These are phyloP conservation scores for Botryotinia globosa DNA, from an alignment of 2,329 filamentous ascomycete species.

Conservation along the genomic window DNA sequence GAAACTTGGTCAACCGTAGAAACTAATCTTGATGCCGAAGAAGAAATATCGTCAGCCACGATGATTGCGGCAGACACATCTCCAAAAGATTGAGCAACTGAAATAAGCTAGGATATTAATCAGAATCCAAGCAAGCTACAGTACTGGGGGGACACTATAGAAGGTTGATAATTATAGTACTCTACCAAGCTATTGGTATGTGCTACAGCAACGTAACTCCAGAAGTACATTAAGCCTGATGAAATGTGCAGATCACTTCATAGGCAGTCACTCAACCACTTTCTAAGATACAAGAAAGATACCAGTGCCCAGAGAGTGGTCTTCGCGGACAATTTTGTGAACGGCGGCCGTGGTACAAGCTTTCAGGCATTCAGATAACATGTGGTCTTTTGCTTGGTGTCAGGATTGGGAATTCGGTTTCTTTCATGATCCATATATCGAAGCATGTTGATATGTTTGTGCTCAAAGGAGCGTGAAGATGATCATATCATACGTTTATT, in stretches of 20 bases:
- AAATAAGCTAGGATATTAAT: neutral
- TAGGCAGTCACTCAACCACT: neutral
- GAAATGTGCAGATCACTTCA: neutral
- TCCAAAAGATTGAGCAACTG: neutral
- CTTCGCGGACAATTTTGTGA: neutral
- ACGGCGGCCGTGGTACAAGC: neutral
- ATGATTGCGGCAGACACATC: conserved; percentile 14
- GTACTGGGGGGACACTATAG: neutral
- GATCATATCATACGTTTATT: conserved; percentile 1
- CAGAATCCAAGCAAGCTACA: neutral
- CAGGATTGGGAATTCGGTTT: neutral
- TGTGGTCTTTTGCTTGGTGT: neutral
- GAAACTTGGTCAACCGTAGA: conserved; percentile 16
- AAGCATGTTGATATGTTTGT: neutral
- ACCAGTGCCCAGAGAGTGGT: neutral
- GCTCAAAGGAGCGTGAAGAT: too few relatives aligned
- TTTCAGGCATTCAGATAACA: neutral
- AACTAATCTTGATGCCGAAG: conserved; percentile 10
- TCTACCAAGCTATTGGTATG: conserved; percentile 9
- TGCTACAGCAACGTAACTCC: neutral
- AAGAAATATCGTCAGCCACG: conserved; percentile 13
- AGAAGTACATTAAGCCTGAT: conserved; percentile 3
- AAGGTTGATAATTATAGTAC: neutral
- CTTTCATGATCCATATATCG: neutral
- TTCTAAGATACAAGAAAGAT: neutral